Base-by-base conservation (phyloP, 805 yeast genomes). In the Kregervanrija pseudodelftensis region DNA sequence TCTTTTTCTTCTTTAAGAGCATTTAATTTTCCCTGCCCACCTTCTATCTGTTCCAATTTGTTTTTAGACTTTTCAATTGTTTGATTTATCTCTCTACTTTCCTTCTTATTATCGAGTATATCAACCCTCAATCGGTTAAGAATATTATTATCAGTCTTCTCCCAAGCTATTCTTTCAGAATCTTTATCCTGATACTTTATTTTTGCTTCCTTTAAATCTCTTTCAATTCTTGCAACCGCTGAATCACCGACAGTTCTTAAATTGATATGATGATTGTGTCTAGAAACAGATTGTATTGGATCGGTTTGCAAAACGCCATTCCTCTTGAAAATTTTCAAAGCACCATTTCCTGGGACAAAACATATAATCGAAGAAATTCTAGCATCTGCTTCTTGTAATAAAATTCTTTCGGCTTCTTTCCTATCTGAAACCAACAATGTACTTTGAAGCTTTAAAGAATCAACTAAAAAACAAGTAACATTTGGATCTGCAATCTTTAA, bases 381-480 rank as follows among this genome's bases (percentile, higher is more conserved):
- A 37, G 53, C 51, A 12, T 47, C 47, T 0, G 68, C 65, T 9
- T 64, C 58, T 5, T 50, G 46, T n/a, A 53, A 43, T 43, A 80
- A 57, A 13, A 70, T 59, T 0, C 49, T 44, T 51, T 76, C 78
- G 0, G 85, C 91, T 11, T 69, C 72, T 2, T 58, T 52, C 49
- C 79, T 69, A 42, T 77, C 67, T 1, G 72, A 69, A 13, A 78
- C 68, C 35, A 89, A 59, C 0, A 84, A 65, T 1, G 74, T 65
- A 10, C 73, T 68, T 55, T 90, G 95, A 39, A 85, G 72, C 37
- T 65, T 68, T 36, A 71, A 69, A 3, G 71, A 51, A 61, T 86
- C 96, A 41, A 89, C 80, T 39, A 89, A 60, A 2, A 82, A 64
- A 52, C 77, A 80, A 53, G 74, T 70, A 8, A 82, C 71, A 35